These are phyloP conservation scores for Urtica urens DNA, from an alignment of 306 rosid genomes.

Conservation along the genomic window DNA sequence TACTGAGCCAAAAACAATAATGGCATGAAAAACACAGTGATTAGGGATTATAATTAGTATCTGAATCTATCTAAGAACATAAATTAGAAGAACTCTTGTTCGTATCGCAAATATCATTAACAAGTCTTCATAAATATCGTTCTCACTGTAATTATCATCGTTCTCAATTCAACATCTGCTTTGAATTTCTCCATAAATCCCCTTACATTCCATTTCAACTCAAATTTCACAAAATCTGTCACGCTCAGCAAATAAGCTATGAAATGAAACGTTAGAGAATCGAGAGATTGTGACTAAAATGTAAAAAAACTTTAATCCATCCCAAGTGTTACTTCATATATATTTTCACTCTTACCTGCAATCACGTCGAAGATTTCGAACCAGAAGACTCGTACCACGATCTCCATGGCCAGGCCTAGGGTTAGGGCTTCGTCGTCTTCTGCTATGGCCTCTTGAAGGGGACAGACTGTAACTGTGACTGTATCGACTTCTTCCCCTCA, in stretches of 20 bases:
- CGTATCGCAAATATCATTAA: no score
- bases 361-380: slow-evolving; percentile 65
- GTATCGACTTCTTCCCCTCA: slow-evolving; percentile 94
- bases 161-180: no score
- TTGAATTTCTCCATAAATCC: no score
- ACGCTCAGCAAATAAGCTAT: no score
- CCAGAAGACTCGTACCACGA: slow-evolving; percentile 63
- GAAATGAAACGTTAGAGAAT: no score
- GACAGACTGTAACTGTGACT: slow-evolving; percentile 73
- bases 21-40: neutral
- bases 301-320: no score
- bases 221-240: no score
- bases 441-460: slow-evolving; percentile 51
- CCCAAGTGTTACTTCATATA: no score
- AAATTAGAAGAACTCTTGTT: neutral
- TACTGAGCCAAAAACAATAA: neutral
- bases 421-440: slow-evolving; percentile 53
- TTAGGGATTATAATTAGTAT: neutral
- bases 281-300: no score
- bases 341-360: slow-evolving; percentile 33
- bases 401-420: slow-evolving; percentile 43
- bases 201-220: no score
- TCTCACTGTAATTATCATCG: no score
- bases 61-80: neutral
- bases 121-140: no score